A percentile compares a stretch with the other conserved stretches of the same genome.
phyloP scores from a whole-genome alignment of 1,284 basidiomycete genomes.

The Neotropicomus parvogracilis region DNA sequence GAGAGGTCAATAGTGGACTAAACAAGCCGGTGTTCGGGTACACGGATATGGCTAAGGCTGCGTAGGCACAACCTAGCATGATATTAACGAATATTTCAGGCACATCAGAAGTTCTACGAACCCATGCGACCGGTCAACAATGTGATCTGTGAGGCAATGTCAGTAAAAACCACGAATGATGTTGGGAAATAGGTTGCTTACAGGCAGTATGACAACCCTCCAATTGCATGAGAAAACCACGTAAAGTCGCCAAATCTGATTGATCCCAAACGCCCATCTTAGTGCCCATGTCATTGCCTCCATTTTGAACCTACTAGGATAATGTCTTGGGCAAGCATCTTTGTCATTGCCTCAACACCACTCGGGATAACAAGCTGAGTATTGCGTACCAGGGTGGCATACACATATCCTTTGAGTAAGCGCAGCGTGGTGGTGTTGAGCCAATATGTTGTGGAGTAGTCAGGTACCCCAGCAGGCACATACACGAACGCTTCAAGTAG shows the following conservation, averaged over 20 bases:
- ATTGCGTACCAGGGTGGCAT: not conserved
- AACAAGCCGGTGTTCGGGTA: not conserved
- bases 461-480: not conserved
- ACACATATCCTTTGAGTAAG: not conserved
- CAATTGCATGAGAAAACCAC: not conserved
- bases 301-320: not conserved
- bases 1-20: not conserved
- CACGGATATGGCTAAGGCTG: not conserved
- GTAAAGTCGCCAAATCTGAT: slow-evolving; percentile 6
- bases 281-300: not conserved
- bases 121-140: not conserved
- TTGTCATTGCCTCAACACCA: not conserved
- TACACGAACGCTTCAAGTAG: slow-evolving; percentile 3
- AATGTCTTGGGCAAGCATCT: not conserved
- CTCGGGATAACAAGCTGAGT: no score
- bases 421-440: not conserved
- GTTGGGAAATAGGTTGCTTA: not conserved
- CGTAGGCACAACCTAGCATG: not conserved
- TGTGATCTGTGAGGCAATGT: not conserved
- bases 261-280: not conserved
- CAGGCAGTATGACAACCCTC: not conserved
- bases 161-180: not conserved
- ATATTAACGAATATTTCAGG: not conserved
- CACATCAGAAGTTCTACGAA: not conserved
- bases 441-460: slow-evolving; percentile 4